Conservation (phyloP, 495 filamentous ascomycete species). For the Aspergillus coremiiformis region DNA sequence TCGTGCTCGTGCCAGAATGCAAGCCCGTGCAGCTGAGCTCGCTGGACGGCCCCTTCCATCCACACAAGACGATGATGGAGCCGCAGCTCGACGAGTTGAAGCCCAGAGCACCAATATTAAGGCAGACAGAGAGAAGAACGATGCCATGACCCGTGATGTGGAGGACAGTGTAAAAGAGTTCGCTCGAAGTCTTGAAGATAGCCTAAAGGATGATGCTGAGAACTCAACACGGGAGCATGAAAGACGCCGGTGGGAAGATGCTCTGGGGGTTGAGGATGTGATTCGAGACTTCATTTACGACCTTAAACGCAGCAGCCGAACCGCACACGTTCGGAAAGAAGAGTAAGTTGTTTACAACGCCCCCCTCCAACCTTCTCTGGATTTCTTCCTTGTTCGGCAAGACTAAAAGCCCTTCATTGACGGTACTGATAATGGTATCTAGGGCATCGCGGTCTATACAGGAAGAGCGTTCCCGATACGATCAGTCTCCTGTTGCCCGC, state of each 20-base stretch:
- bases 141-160: slow-evolving; percentile 91
- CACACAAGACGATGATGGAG: slow-evolving; percentile 60
- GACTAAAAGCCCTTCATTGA: background rate
- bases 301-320: slow-evolving; percentile 73
- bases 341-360: slow-evolving; percentile 39
- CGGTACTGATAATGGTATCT: background rate
- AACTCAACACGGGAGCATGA: slow-evolving; percentile 74
- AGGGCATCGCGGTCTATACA: slow-evolving; percentile 21
- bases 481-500: slow-evolving; percentile 26
- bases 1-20: slow-evolving; percentile 95
- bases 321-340: slow-evolving; percentile 67
- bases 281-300: slow-evolving; percentile 98
- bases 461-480: slow-evolving; percentile 20
- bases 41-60: slow-evolving; percentile 66
- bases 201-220: slow-evolving; percentile 72
- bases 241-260: slow-evolving; percentile 91
- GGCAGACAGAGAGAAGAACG: slow-evolving; percentile 85
- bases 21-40: slow-evolving; percentile 87
- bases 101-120: slow-evolving; percentile 75
- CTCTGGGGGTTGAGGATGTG: slow-evolving; percentile 89
- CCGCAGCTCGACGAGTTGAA: slow-evolving; percentile 73
- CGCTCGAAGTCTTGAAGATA: slow-evolving; percentile 72
- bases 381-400: background rate
- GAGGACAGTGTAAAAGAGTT: slow-evolving; percentile 96
- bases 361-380: too few species aligned